A percentile compares a stretch with the other conserved stretches of the same genome.
Evolutionary conservation across 225 moss, liverwort and hornwort species (phyloP).

Genomic region (Physcomitrellopsis africana): DNA sequence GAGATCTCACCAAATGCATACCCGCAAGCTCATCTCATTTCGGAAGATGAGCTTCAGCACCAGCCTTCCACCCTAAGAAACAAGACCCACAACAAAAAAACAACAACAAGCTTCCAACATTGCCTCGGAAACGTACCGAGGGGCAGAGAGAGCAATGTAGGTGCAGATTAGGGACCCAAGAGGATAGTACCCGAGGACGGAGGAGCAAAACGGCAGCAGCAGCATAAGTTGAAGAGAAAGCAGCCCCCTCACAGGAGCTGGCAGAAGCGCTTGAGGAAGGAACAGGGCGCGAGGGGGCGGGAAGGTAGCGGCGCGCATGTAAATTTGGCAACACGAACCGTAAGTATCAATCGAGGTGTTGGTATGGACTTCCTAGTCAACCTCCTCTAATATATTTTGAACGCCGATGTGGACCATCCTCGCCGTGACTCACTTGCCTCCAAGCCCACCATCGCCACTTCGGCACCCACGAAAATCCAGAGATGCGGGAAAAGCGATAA

Average conservation of each 20-base stretch:
- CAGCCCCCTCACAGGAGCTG: too few species aligned
- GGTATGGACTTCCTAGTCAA: too few species aligned
- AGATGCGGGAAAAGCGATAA: too few species aligned
- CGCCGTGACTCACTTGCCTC: too few species aligned
- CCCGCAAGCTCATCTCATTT: neutral
- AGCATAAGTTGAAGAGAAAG: neutral
- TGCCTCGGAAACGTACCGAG: neutral
- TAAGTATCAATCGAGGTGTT: neutral
- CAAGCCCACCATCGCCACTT: too few species aligned
- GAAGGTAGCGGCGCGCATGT: constrained; percentile 6
- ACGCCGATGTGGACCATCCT: too few species aligned
- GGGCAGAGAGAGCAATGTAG: neutral
- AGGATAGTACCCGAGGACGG: neutral
- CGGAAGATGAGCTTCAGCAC: neutral
- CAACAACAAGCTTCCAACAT: neutral
- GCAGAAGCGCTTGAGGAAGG: neutral
- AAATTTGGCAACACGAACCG: neutral
- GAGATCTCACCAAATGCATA: constrained; percentile 2
- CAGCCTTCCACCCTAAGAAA: neutral
- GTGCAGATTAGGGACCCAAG: neutral
- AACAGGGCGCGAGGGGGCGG: neutral
- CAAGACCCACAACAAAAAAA: neutral
- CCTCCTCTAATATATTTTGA: too few species aligned
- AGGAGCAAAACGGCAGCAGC: neutral
- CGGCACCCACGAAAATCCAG: too few species aligned